Conservation (phyloP, 345 rosid genomes). For the Hibiscus tridactylites region DNA sequence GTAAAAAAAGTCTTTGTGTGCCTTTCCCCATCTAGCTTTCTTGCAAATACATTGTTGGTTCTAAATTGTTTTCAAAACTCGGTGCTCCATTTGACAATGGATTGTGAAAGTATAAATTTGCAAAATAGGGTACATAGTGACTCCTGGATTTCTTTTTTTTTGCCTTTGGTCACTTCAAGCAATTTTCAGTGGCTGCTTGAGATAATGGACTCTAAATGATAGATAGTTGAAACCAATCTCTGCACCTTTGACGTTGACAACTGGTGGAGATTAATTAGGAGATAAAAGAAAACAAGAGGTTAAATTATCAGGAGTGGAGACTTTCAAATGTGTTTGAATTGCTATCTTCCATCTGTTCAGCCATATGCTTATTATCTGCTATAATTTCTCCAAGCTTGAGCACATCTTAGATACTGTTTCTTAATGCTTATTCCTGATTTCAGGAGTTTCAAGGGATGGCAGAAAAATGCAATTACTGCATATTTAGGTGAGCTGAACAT, state of each 20-base stretch:
- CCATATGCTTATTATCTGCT: neutral
- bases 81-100: neutral
- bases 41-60: neutral
- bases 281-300: neutral
- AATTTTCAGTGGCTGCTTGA: neutral
- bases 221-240: neutral
- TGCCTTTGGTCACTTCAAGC: neutral
- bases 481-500: conserved; percentile 57
- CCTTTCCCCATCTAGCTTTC: neutral
- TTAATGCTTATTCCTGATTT: conserved; percentile 1
- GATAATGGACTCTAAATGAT: neutral
- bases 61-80: neutral
- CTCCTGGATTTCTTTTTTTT: neutral
- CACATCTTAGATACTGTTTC: neutral
- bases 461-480: conserved; percentile 60
- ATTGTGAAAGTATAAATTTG: neutral
- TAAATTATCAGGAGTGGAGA: too few relatives aligned
- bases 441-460: conserved; percentile 96
- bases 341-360: neutral
- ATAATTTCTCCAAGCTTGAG: neutral
- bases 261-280: neutral
- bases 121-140: neutral
- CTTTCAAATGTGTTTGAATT: neutral
- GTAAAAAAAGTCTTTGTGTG: neutral
- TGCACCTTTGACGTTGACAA: neutral